Evolutionary conservation across 2,329 filamentous ascomycete species (phyloP), one percentile per base, ranked within the genome.

Genomic region (Talaromyces sp.): DNA sequence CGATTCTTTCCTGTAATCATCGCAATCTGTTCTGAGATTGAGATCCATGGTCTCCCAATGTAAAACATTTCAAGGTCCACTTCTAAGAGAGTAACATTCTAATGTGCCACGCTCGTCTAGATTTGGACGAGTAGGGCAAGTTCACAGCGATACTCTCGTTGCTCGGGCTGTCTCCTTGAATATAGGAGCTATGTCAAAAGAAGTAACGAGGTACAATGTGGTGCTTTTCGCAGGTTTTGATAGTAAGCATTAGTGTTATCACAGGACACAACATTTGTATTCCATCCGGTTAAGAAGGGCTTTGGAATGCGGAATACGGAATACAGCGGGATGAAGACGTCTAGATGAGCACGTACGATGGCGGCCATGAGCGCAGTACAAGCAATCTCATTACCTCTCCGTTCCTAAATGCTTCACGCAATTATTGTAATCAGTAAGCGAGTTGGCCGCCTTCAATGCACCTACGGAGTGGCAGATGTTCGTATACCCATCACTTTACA

Each of bases 211-310:
- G 11, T 49, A 11, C 45, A 27, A 72, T 0, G 69, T 87, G 22
- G 77, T 71, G 0, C 73, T 91, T 0, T 83, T 88, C 47, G 86
- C 90, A 0, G 87, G 88, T 1, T 92, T 89, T 0, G 90, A 92
- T 58, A 91, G 91, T 0, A 94, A 94, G 68, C 90, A 90, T 80
- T 91, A 91, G 0, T 81, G 90, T 1, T 94, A 10, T 81, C 78
- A 0, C 75, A 92, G 7, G 0, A 71, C 78, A 83, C 83, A 0
- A 78, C 17, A 86, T 93, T 4, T 89, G 86, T 69, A 89, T 93
- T 1, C 27, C 31, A 54, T 35, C n/a, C 10, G 9, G n/a, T 19
- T 17, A 10, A 17, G 25, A 52, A 33, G 3, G 7, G 7, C 3
- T 1, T 31, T 31, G 27, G 27, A 31, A 31, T 27, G 22, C 22